These are phyloP conservation scores for Trichosporon sp. DNA, from an alignment of 1,284 basidiomycete species.

Conservation along the genomic window DNA sequence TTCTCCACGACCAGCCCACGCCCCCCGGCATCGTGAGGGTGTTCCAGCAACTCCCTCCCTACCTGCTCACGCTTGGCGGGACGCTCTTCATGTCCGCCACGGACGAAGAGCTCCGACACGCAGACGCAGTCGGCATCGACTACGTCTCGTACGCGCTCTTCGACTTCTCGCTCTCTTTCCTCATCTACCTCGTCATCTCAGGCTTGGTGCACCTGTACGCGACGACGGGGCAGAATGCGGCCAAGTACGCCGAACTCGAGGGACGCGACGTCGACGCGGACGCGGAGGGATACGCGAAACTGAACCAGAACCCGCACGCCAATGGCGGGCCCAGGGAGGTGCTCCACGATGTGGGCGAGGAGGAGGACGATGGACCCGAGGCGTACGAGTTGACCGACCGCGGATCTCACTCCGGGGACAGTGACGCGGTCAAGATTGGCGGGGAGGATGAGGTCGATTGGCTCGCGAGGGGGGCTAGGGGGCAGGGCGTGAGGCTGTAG, in stretches of 20 bases:
- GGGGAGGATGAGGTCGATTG: slow-evolving; percentile 36
- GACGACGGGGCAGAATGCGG: slow-evolving; percentile 66
- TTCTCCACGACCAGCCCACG: slow-evolving; percentile 58
- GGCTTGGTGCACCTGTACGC: slow-evolving; percentile 65
- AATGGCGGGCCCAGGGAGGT: neutral
- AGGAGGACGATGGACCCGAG: slow-evolving; percentile 48
- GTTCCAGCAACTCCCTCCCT: slow-evolving; percentile 82
- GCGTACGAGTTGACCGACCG: slow-evolving; percentile 50
- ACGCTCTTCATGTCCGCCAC: slow-evolving; percentile 84
- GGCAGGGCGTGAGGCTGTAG: slow-evolving; percentile 22
- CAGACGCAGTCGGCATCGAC: slow-evolving; percentile 74
- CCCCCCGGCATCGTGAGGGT: slow-evolving; percentile 58
- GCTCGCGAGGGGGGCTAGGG: slow-evolving; percentile 21
- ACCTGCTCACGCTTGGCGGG: slow-evolving; percentile 68
- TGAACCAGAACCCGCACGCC: slow-evolving; percentile 23
- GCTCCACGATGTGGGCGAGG: slow-evolving; percentile 11
- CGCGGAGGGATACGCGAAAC: slow-evolving; percentile 41
- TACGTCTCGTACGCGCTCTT: slow-evolving; percentile 72
- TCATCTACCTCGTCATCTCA: slow-evolving; percentile 72
- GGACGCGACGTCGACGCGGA: slow-evolving; percentile 21
- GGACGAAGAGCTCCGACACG: slow-evolving; percentile 77
- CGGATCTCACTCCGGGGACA: slow-evolving; percentile 35
- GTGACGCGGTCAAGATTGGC: slow-evolving; percentile 46
- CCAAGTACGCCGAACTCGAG: slow-evolving; percentile 3
- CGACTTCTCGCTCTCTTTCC: slow-evolving; percentile 72